Base-by-base conservation (phyloP, 441 rosid genomes). In the Gossypium davidsonii region DNA sequence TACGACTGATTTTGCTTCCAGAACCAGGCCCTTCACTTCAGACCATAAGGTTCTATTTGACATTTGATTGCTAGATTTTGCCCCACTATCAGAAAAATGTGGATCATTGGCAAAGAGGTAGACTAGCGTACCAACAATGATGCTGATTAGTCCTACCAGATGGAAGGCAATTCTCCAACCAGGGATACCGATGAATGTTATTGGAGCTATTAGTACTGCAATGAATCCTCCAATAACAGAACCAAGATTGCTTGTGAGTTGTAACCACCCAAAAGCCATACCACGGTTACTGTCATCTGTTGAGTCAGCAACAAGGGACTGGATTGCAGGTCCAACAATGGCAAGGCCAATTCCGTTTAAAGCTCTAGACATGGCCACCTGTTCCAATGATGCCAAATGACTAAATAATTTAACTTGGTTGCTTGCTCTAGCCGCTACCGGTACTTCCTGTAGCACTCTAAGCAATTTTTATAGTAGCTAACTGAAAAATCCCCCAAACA, bases 101-200 rank as follows among this genome's bases (percentile, higher is more conserved):
- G 97, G 97, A 63, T 89, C 95, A 26, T 80, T 81, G 49, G 98
- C 97, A 69, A 82, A 91, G 26, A 87, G 68, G 71, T 82, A 68
- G 72, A 91, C 93, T 9, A 93, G 78, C 34, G 85, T 67, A 51
- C 97, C 97, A 2, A 93, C 93, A 0, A 83, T 2, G 18, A 91
- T 80, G 65, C 98, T 91, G 39, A 91, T 71, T 21, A 88, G 18
- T 71, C 94, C 96, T 21, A 91, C 98, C 15, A 91, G 56, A 79
- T 87, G 94, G 80, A 93, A 91, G 49, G 97, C 81, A 72, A 93
- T 71, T 81, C 97, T 85, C 98, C 98, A 88, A 61, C 97, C 92
- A 78, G 97, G 90, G 70, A 91, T 76, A 2, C 92, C 98, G 76
- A 88, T 78, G 75, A 93, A 64, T 23, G 89, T 85, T 8, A 65